Conservation (phyloP, 139 green algal genomes). For the Astrephomene gubernaculifera region DNA sequence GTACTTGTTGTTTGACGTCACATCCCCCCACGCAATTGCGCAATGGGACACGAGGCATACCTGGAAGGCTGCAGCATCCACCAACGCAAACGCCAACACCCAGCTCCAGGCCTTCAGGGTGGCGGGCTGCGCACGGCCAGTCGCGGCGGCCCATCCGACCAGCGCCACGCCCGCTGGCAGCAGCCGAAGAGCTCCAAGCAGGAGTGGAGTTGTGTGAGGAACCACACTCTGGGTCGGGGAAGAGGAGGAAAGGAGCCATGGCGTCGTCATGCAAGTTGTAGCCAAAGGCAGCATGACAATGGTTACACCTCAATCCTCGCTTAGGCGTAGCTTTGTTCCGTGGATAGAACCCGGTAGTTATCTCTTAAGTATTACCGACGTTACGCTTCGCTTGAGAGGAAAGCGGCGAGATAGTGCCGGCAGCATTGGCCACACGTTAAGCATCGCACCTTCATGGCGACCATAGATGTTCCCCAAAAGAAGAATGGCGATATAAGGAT, state of each 20-base stretch:
- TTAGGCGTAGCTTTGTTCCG: too few relatives aligned
- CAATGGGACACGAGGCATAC: slow-evolving; percentile 48
- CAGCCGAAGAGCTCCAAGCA: slow-evolving; percentile 90
- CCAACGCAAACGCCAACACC: slow-evolving; percentile 87
- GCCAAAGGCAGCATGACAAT: too few relatives aligned
- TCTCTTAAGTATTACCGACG: too few relatives aligned
- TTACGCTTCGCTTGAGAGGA: too few relatives aligned
- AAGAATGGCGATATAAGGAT: slow-evolving; percentile 96
- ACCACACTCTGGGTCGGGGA: slow-evolving; percentile 42
- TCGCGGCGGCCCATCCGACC: slow-evolving; percentile 81
- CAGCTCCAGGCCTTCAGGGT: slow-evolving; percentile 82
- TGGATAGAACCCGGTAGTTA: too few relatives aligned
- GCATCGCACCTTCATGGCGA: slow-evolving; percentile 89
- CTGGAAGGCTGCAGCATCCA: slow-evolving; percentile 97
- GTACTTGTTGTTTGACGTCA: too few relatives aligned
- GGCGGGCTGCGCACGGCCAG: slow-evolving; percentile 75
- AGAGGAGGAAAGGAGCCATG: too few relatives aligned
- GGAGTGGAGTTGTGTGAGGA: slow-evolving; percentile 83
- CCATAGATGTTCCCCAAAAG: slow-evolving; percentile 97
- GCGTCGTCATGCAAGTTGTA: too few relatives aligned
- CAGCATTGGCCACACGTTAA: not conserved
- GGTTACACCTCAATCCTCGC: too few relatives aligned
- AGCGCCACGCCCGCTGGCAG: slow-evolving; percentile 90
- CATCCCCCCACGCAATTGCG: too few relatives aligned
- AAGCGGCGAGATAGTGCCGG: too few relatives aligned